Evolutionary conservation across 2,329 filamentous ascomycete species (phyloP), one percentile per base, ranked within the genome.

Genomic region (Zymoseptoria pseudotritici): DNA sequence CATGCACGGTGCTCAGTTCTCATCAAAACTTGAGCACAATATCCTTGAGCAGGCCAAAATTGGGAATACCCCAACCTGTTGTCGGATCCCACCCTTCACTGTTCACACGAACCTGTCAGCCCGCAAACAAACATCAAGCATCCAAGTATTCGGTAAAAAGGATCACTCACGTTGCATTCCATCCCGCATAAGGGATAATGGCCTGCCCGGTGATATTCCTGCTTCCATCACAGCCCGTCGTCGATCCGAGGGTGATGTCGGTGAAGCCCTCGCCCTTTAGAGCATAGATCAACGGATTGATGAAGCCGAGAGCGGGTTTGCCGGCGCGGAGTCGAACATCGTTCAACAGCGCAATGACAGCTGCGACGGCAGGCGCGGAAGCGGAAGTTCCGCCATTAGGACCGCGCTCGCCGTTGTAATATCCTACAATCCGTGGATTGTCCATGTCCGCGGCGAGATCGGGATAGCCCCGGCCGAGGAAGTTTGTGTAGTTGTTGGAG

Each of bases 281-380:
- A 8, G 72, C 74, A 68, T 86, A 86, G 2, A 86, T 67, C 80
- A 80, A 83, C 0, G 83, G 83, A 64, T 86, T 86, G 46, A 85
- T 63, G 73, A 83, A 86, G 13, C 76, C 76, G 2, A 78, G 63
- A 9, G 70, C 59, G 0, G 78, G 71, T 68, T 81, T 78, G 2
- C 80, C 80, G 2, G 72, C 73, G 0, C 77, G 73, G 36, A 87
- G 70, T 21, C 83, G 76, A 1, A 81, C 83, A 65, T 87, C 85
- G 65, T 88, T 88, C 58, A 88, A 73, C 3, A 88, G 77, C 1
- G 82, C 77, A 50, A 89, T 75, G 54, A 88, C 76, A 6, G 78
- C 80, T 1, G 82, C 80, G 29, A 84, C 81, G 0, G 83, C 74
- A 0, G 86, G 86, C 0, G 81, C 73, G 0, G 84, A 79, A 24